Evolutionary conservation across 139 green algal species (phyloP).

Genomic region (Auxenochlorella pyrenoidosa): DNA sequence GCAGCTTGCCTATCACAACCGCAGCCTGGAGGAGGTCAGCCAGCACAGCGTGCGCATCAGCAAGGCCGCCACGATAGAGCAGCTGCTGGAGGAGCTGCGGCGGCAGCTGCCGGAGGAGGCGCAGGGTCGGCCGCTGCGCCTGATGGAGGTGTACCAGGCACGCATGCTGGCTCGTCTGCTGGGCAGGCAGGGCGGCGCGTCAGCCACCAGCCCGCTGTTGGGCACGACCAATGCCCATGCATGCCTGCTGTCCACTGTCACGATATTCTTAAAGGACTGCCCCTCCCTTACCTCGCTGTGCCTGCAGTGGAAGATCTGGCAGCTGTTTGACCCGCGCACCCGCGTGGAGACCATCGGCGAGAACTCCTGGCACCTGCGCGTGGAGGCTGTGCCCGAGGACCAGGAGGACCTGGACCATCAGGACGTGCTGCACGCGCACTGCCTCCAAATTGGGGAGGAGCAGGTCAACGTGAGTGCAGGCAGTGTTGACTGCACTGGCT

Average conservation of each 20-base stretch:
- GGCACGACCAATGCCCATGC: too few relatives aligned
- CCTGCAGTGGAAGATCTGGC: slow-evolving; percentile 29
- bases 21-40: slow-evolving; percentile 75
- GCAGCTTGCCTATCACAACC: slow-evolving; percentile 75
- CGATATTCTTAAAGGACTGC: too few relatives aligned
- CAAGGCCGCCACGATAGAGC: slow-evolving; percentile 59
- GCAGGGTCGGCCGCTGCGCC: slow-evolving; percentile 62
- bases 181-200: too few relatives aligned
- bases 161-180: too few relatives aligned
- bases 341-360: slow-evolving; percentile 71
- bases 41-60: slow-evolving; percentile 80
- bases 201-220: too few relatives aligned
- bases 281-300: too few relatives aligned
- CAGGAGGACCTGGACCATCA: slow-evolving; percentile 52
- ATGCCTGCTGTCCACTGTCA: too few relatives aligned
- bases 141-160: slow-evolving; percentile 84
- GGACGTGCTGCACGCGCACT: slow-evolving; percentile 39
- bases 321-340: slow-evolving; percentile 60
- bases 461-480: slow-evolving; percentile 14
- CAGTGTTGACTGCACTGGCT: too few relatives aligned
- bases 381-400: slow-evolving; percentile 77
- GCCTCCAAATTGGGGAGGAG: slow-evolving; percentile 45
- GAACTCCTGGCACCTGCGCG: slow-evolving; percentile 69
- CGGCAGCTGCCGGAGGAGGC: slow-evolving; percentile 46
- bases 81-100: slow-evolving; percentile 80